Conservation (phyloP, 495 filamentous ascomycete genomes). For the Cercophora newfieldiana region DNA sequence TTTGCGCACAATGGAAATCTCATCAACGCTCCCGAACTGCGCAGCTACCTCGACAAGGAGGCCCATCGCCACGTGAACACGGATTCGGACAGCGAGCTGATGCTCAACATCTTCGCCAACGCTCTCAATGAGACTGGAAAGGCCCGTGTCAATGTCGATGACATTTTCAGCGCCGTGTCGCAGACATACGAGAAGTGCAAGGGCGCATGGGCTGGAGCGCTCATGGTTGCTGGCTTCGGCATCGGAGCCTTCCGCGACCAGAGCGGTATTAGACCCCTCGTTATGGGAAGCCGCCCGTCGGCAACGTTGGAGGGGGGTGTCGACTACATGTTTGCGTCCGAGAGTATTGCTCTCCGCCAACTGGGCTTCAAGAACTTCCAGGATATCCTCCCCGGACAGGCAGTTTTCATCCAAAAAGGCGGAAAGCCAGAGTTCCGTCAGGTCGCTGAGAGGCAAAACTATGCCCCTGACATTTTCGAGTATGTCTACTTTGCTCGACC, state of each 20-base stretch:
- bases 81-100: constrained; percentile 90
- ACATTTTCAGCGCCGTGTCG: constrained; percentile 77
- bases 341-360: constrained; percentile 87
- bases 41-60: constrained; percentile 76
- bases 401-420: constrained; percentile 90
- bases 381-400: constrained; percentile 88
- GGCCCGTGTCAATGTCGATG: constrained; percentile 86
- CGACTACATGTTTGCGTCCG: constrained; percentile 98
- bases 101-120: constrained; percentile 93
- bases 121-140: constrained; percentile 96
- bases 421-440: constrained; percentile 73
- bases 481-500: constrained; percentile 85
- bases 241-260: constrained; percentile 83
- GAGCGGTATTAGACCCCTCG: constrained; percentile 86
- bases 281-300: constrained; percentile 74
- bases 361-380: constrained; percentile 79
- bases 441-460: constrained; percentile 67
- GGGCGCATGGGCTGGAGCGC: constrained; percentile 74
- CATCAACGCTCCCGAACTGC: constrained; percentile 85
- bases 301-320: constrained; percentile 60
- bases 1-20: constrained; percentile 78
- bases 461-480: constrained; percentile 95
- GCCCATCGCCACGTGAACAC: constrained; percentile 97
- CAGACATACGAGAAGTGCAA: constrained; percentile 76
- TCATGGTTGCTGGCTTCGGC: constrained; percentile 93